phyloP scores from a whole-genome alignment of 202 grass and related monocot genomes.

The Schoenoplectus tabernaemontani region DNA sequence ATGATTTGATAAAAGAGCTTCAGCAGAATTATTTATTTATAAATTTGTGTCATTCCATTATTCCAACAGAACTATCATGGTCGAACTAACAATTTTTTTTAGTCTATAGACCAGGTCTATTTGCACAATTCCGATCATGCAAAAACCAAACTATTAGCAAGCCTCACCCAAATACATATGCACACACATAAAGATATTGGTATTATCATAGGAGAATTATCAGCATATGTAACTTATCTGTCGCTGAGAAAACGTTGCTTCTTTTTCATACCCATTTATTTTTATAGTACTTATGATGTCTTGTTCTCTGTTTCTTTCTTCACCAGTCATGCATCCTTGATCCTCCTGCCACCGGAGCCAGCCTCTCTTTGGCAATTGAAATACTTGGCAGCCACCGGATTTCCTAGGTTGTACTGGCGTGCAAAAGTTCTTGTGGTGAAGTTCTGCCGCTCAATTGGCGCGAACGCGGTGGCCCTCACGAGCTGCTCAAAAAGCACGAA shows the following conservation, averaged over 20 bases:
- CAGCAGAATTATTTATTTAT: too few species aligned
- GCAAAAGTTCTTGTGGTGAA: slow-evolving; percentile 64
- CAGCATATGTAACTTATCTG: neutral
- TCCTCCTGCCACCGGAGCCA: slow-evolving; percentile 56
- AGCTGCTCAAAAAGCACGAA: slow-evolving; percentile 67
- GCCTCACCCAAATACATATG: neutral
- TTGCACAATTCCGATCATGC: neutral
- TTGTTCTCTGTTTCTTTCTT: neutral
- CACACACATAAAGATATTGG: neutral
- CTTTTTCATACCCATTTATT: neutral
- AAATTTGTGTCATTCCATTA: too few species aligned
- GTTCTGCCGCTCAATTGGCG: slow-evolving; percentile 50
- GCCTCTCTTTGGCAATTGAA: slow-evolving; percentile 75
- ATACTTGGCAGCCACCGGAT: slow-evolving; percentile 49
- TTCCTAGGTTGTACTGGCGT: slow-evolving; percentile 46
- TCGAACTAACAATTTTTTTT: neutral
- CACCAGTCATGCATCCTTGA: slow-evolving; percentile 26
- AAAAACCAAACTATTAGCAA: neutral
- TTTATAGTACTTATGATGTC: neutral
- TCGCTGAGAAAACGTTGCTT: neutral
- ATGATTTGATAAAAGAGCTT: too few species aligned
- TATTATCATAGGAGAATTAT: neutral
- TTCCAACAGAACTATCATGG: neutral
- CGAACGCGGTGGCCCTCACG: slow-evolving; percentile 46
- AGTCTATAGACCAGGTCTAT: neutral